These are phyloP conservation scores for Termitomyces bulborhizus DNA, from an alignment of 768 basidiomycete species.

Conservation along the genomic window DNA sequence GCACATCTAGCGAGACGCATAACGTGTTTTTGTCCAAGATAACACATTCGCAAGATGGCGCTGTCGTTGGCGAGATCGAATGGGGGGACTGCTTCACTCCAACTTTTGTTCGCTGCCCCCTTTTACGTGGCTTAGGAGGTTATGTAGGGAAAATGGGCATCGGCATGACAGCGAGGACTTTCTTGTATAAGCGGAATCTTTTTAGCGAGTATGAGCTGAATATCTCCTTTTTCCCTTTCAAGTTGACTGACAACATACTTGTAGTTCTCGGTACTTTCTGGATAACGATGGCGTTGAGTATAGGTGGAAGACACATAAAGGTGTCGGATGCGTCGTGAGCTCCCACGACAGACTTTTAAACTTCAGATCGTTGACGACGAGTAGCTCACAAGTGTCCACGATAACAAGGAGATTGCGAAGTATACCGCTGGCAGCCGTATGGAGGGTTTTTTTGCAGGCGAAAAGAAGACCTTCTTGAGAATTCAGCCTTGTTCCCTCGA, in stretches of 20 bases:
- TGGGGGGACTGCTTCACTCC: conserved; percentile 37
- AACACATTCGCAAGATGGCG: conserved; percentile 31
- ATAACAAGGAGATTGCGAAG: conserved; percentile 36
- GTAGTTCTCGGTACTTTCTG: conserved; percentile 42
- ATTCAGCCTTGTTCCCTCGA: conserved; percentile 44
- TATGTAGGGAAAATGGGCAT: conserved; percentile 20
- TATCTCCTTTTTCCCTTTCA: neutral
- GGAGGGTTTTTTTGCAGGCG: conserved; percentile 43
- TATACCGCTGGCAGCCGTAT: conserved; percentile 26
- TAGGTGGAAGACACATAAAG: conserved; percentile 38
- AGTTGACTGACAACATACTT: neutral
- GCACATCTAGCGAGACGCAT: conserved; percentile 14
- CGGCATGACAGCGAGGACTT: conserved; percentile 29
- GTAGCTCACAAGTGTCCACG: conserved; percentile 33
- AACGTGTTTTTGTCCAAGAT: conserved; percentile 31
- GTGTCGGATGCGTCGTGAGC: conserved; percentile 36
- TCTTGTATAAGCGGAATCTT: conserved; percentile 35
- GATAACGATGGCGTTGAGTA: conserved; percentile 46
- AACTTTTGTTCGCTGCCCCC: conserved; percentile 34
- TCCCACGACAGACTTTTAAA: neutral
- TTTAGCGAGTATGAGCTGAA: conserved; percentile 34
- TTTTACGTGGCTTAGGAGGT: conserved; percentile 26
- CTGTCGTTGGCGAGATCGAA: conserved; percentile 44
- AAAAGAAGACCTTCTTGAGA: conserved; percentile 38
- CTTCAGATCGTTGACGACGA: neutral